Conservation (phyloP, 345 rosid genomes). For the Rhodomyrtus tomentosa region DNA sequence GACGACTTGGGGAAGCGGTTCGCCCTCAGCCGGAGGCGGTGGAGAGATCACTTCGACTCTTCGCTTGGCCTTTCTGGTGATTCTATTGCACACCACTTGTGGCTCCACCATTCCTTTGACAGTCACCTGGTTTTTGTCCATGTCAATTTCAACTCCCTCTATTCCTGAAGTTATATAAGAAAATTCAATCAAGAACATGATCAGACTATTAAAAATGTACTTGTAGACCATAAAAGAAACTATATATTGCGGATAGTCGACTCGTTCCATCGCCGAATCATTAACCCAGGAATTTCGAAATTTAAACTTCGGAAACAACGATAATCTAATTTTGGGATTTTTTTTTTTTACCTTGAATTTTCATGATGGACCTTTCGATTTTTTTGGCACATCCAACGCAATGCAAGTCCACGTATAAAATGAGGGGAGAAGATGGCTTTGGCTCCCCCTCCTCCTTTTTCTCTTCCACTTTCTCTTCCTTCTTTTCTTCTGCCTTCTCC, state of each 20-base stretch:
- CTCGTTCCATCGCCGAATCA: background rate
- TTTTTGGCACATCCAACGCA: slow-evolving; percentile 88
- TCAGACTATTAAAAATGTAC: background rate
- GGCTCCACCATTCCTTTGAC: slow-evolving; percentile 76
- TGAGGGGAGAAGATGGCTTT: slow-evolving; percentile 51
- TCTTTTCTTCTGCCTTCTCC: slow-evolving; percentile 12
- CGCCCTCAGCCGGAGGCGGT: slow-evolving; percentile 53
- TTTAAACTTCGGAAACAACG: background rate
- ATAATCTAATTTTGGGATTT: background rate
- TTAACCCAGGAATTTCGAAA: background rate
- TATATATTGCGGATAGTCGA: background rate
- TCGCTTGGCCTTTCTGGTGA: slow-evolving; percentile 67
- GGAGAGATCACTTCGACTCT: slow-evolving; percentile 70
- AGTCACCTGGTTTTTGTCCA: slow-evolving; percentile 64
- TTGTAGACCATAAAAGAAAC: background rate
- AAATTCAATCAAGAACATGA: background rate
- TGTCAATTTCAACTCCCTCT: slow-evolving; percentile 54
- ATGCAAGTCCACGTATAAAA: slow-evolving; percentile 70
- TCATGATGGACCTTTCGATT: slow-evolving; percentile 59
- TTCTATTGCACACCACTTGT: slow-evolving; percentile 57
- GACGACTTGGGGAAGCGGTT: slow-evolving; percentile 66
- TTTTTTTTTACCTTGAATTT: slow-evolving; percentile 45
- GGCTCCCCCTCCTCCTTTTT: slow-evolving; percentile 28
- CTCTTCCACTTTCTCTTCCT: slow-evolving; percentile 15
- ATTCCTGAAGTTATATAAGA: slow-evolving; percentile 31